Conservation (phyloP, 495 filamentous ascomycete species). For the Glarea lozoyensis region DNA sequence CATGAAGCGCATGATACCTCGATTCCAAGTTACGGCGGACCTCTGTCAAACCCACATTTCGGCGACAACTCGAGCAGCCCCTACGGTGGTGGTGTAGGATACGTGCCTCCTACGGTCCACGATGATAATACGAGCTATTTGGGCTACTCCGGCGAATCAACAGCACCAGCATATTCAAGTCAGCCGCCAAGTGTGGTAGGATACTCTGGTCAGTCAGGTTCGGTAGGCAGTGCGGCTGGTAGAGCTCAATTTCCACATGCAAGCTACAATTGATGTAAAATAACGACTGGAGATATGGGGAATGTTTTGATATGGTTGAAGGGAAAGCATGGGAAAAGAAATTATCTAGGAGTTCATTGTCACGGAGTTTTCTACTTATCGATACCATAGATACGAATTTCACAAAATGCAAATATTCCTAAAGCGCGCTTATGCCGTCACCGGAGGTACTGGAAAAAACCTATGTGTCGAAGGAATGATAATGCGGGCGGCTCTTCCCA, state of each 20-base stretch:
- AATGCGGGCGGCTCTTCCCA: too few species aligned
- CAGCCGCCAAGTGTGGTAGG: too few species aligned
- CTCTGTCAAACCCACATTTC: background rate
- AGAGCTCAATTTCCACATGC: constrained; percentile 16
- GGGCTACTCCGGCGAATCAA: constrained; percentile 15
- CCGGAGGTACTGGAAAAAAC: too few species aligned
- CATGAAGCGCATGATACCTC: constrained; percentile 1
- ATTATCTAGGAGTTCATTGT: constrained; percentile 2
- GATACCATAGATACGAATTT: background rate
- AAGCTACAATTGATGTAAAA: constrained; percentile 11
- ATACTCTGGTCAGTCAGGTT: too few species aligned
- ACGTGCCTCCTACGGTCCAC: constrained; percentile 16
- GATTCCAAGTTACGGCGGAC: background rate
- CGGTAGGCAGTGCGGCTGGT: constrained; percentile 3
- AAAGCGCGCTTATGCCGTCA: too few species aligned
- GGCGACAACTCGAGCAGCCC: background rate
- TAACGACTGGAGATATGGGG: background rate
- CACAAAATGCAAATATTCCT: background rate
- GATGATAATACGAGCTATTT: constrained; percentile 14
- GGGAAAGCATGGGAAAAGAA: constrained; percentile 4
- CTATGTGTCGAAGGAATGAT: too few species aligned
- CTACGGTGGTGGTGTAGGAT: constrained; percentile 8
- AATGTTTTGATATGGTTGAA: constrained; percentile 8
- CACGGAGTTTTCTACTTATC: background rate
- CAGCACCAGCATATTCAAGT: too few species aligned